Evolutionary conservation across 2,329 filamentous ascomycete genomes (phyloP), one percentile per base, ranked within the genome.

Genomic region (Cylindrodendrum hubeiense): DNA sequence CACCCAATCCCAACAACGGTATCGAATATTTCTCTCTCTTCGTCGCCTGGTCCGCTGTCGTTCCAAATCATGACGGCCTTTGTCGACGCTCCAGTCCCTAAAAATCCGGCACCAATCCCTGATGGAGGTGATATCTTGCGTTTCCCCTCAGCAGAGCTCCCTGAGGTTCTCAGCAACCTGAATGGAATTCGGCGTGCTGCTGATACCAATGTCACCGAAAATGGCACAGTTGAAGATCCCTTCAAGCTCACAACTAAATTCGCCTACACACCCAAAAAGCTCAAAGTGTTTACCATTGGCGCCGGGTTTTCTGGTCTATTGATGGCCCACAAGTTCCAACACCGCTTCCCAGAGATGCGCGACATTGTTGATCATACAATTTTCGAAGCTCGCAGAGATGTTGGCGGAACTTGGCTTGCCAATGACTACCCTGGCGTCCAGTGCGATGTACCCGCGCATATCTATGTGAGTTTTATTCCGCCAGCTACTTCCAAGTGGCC

Each of bases 321-420:
- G n/a, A 76, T 78, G 73, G 76, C 76, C 8, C 76, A 78, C 65
- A 78, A 78, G 57, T 76, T 78, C 34, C 77, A 78, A 49, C 77
- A 78, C 53, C 69, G 75, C 6, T 78, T 78, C 46, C 76, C 77
- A 1, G 75, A 77, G 22, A 76, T 77, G 70, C 52, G 61, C 22
- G 60, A 69, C 3, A 67, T 72, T 4, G 70, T 72, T 2, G 67
- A 72, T 0, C 73, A 77, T 44, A 77, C 73, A 8, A 75, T 77
- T 30, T 79, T 76, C 50, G 77, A 79, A 60, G 72, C 74, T 10
- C 66, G 69, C 6, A 63, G 58, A 7, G 77, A 78, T 39, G 68
- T 79, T 34, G 76, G 76, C 1, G 78, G 77, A 2, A 80, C 78
- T 0, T 80, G 78, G 78, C 50, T 79, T 2, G 77, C 73, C 8